A percentile compares a stretch with the other conserved stretches of the same genome.
phyloP scores from a whole-genome alignment of 139 green algal genomes.

The Chlamydomonas asymmetrica region DNA sequence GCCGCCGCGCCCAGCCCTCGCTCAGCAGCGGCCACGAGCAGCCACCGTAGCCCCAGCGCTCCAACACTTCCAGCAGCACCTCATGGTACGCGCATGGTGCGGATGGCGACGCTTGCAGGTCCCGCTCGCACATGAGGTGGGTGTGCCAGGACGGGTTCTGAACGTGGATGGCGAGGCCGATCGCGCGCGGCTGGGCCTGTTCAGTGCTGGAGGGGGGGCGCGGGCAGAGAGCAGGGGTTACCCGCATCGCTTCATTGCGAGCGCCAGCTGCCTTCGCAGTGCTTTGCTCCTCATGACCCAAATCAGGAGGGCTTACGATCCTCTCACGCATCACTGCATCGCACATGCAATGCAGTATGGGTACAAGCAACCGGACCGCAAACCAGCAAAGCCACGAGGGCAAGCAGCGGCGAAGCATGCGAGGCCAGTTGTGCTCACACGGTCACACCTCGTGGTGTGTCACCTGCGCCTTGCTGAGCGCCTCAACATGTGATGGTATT shows the following conservation, averaged over 20 bases:
- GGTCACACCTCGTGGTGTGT: neutral
- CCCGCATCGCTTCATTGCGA: neutral
- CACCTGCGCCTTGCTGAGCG: neutral
- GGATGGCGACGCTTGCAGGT: neutral
- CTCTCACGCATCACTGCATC: neutral
- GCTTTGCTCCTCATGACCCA: neutral
- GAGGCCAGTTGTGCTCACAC: neutral
- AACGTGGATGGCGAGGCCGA: slow-evolving; percentile 21
- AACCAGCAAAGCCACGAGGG: neutral
- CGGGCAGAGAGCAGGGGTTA: neutral
- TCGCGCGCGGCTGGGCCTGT: neutral
- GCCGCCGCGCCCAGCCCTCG: slow-evolving; percentile 12
- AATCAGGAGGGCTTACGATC: neutral
- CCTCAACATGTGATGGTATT: neutral
- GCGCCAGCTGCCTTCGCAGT: neutral
- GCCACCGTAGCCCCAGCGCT: slow-evolving; percentile 11
- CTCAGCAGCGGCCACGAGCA: slow-evolving; percentile 8
- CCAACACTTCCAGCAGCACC: slow-evolving; percentile 5
- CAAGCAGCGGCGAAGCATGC: neutral
- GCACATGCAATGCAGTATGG: neutral
- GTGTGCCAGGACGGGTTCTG: slow-evolving; percentile 14
- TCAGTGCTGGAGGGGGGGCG: neutral
- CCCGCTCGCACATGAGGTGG: neutral
- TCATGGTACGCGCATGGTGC: slow-evolving; percentile 15
- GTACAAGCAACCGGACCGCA: neutral